These are phyloP conservation scores for Erythrobasidium hasegawianum DNA, from an alignment of 1,284 basidiomycete species.

Conservation along the genomic window DNA sequence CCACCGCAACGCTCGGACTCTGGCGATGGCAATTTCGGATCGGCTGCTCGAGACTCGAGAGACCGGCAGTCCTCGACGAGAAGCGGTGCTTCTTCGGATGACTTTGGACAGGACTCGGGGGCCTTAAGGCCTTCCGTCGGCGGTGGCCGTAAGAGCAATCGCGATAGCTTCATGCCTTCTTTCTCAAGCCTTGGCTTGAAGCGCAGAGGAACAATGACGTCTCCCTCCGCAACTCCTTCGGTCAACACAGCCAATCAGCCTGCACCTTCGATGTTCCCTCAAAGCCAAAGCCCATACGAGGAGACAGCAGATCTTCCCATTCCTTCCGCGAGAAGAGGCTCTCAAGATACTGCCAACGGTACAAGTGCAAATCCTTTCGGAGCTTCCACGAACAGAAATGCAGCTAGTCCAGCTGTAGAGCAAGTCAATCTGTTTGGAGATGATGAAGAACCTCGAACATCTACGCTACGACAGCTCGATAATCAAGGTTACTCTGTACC, in stretches of 20 bases:
- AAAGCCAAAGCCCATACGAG: constrained; percentile 4
- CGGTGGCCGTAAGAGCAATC: constrained; percentile 19
- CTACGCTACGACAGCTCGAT: constrained; percentile 48
- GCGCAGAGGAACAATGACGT: constrained; percentile 13
- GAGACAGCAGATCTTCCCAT: constrained; percentile 17
- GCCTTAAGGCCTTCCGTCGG: not conserved
- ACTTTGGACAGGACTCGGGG: constrained; percentile 3
- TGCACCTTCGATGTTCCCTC: no score
- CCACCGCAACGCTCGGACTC: not conserved
- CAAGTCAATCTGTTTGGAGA: not conserved
- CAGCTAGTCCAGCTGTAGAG: not conserved
- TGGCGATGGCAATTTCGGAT: not conserved
- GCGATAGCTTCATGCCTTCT: constrained; percentile 24
- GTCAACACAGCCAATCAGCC: no score
- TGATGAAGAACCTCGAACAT: not conserved
- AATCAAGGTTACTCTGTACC: constrained; percentile 56
- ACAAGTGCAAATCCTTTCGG: constrained; percentile 23
- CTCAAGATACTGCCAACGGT: not conserved
- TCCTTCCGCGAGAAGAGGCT: constrained; percentile 10
- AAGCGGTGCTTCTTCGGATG: constrained; percentile 12
- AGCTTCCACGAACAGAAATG: constrained; percentile 2
- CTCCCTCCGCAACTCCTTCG: not conserved
- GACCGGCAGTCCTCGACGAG: constrained; percentile 22
- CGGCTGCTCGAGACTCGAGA: constrained; percentile 10
- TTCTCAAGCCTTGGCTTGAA: constrained; percentile 17